Evolutionary conservation across 176 grass and related monocot species (phyloP), one percentile per base, ranked within the genome.

Genomic region (Ampelocalamus luodianensis): DNA sequence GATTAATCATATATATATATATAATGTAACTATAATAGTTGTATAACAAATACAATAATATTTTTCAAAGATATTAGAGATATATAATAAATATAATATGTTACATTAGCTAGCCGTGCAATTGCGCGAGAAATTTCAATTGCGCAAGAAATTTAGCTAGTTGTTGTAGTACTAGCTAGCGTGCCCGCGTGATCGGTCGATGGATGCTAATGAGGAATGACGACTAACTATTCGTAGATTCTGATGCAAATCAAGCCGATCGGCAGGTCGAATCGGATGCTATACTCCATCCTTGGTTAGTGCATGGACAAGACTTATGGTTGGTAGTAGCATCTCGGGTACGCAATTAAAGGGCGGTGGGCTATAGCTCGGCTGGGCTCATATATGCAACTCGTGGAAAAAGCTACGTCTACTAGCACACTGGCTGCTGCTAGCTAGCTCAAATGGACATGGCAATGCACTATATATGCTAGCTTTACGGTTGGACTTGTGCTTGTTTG

Each of bases 221-320:
- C n/a, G n/a, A n/a, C n/a, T n/a, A n/a, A 46, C 44, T 82, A 29
- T 11, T 71, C 29, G 3, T 44, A 40, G 78, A 86, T 86, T 78
- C 88, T 49, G 65, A 58, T 77, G 72, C 56, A 40, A 71, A 82
- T 49, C 77, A 37, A 43, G 82, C 71, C 50, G 17, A 53, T 77
- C 62, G 55, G 17, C 66, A 36, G 83, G 56, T 66, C 65, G 79
- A 82, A 90, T 86, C 73, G 22, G 79, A 86, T 90, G 79, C 88
- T 14, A 17, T 20, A n/a, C 24, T 40, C 61, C 48, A 46, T 74
- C 49, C 49, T 51, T 49, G 49, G 74, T 63, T 72, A 82, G 83
- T 77, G 82, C 82, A 82, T 56, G 65, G 83, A 86, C 88, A 77
- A 55, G 72, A 82, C 78, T 64, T 55, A 3, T 1, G 45, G 63